phyloP scores from a whole-genome alignment of 1,139 yeast genomes.

The Blastobotrys arbuscula region DNA sequence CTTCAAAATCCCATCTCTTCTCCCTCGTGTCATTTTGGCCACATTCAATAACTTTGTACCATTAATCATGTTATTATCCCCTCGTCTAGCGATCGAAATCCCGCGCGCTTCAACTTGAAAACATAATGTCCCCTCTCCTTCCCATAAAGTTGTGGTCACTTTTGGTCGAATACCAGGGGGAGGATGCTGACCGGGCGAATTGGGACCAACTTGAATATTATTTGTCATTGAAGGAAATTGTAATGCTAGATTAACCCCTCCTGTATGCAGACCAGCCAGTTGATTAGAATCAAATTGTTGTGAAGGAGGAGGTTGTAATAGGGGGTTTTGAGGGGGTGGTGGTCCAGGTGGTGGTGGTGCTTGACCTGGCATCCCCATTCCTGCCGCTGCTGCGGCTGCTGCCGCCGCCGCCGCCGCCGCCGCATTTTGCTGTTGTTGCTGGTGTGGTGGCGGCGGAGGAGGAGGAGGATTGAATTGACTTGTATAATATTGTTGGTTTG shows the following conservation, averaged over 20 bases:
- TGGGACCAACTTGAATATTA: conserved; percentile 23
- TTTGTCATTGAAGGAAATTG: conserved; percentile 33
- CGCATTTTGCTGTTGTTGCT: conserved; percentile 6
- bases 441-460: conserved; percentile 10
- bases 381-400: conserved; percentile 9
- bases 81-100: conserved; percentile 83
- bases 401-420: conserved; percentile 2
- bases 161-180: conserved; percentile 62
- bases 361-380: background rate
- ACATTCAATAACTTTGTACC: conserved; percentile 90
- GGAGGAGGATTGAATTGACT: too few species aligned
- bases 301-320: conserved; percentile 15
- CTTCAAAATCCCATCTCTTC: conserved; percentile 86
- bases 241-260: conserved; percentile 20
- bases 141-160: conserved; percentile 94
- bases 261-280: conserved; percentile 6
- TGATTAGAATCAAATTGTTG: conserved; percentile 9
- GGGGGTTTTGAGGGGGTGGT: conserved; percentile 8
- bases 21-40: conserved; percentile 88
- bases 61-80: conserved; percentile 85
- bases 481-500: too few species aligned
- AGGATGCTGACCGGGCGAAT: conserved; percentile 40
- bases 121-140: conserved; percentile 87
- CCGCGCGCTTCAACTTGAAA: conserved; percentile 91
- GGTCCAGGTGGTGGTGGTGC: conserved; percentile 1